Evolutionary conservation across 192 early-diverging fungal species (phyloP), one percentile per base, ranked within the genome.

Genomic region (Mortierella hygrophila): DNA sequence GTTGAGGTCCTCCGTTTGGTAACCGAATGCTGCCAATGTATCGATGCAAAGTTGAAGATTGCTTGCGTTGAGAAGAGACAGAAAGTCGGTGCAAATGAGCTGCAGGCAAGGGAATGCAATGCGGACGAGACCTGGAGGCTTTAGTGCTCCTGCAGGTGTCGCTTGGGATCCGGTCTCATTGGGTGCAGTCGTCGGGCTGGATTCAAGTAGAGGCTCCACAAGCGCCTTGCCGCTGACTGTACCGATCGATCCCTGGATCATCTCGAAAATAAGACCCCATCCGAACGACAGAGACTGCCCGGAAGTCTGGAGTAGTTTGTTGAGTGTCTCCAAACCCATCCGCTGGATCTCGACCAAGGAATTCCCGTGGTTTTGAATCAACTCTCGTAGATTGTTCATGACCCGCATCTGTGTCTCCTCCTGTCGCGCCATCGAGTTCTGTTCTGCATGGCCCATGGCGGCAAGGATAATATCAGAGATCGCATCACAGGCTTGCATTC

Each of bases 71-170:
- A 99, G 84, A 9, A 95, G 90, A 10, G 96, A 92, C 57, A 99
- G 78, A 78, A 99, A 98, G 82, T 99, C 99, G 1, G 96, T 96
- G 85, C 98, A 99, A 37, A 99, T 96, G 21, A 99, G 88, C 82
- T 99, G 97, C 72, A 99, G 75, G 60, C 95, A 97, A 7, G 97
- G 94, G 78, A 99, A 99, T 15, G 96, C 97, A 65, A 95, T 89
- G 15, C 96, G 92, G 78, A 98, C 94, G 11, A 92, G 81, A 2
- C 91, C 91, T 11, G 85, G 72, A 1, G 79, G 71, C 47, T 85
- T 88, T 4, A 75, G 42, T 4, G 72, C 32, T 68, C 47, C 78
- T 20, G 80, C 57, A 20, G 70, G 65, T 40, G 68, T 73, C 4
- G 20, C 37, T 41, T n/a, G 70, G 20, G 44, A 68, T 26, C 72